Conservation (phyloP, 2,329 filamentous ascomycete species). For the Pseudocercospora macadamiae region DNA sequence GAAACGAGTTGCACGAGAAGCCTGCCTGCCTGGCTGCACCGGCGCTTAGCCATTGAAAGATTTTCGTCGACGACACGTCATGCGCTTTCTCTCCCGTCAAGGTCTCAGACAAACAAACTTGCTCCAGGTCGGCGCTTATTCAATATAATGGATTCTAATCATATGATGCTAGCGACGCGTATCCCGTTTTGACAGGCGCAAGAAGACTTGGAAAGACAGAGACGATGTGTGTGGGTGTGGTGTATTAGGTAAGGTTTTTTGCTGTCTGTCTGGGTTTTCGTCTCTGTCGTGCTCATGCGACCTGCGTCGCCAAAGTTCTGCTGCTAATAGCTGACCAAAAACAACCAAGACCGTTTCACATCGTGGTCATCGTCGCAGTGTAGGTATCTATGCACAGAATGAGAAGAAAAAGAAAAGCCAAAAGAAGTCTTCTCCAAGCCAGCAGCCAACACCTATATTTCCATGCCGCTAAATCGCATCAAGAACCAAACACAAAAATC, state of each 20-base stretch:
- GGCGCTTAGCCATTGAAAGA: conserved; percentile 2
- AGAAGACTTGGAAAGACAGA: neutral
- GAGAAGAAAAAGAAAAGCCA: neutral
- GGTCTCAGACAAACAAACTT: neutral
- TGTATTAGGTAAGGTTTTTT: neutral
- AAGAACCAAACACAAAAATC: neutral
- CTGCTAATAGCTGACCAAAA: neutral
- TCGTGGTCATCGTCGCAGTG: neutral
- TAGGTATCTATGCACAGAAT: conserved; percentile 20
- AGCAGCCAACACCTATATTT: neutral
- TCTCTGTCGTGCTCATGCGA: neutral
- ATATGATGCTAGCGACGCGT: too few species aligned
- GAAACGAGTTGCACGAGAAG: conserved; percentile 2
- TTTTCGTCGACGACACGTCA: neutral
- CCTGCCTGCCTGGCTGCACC: conserved; percentile 1
- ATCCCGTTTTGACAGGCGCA: too few species aligned
- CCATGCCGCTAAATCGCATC: conserved; percentile 12
- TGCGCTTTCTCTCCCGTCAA: neutral
- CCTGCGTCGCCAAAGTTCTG: neutral
- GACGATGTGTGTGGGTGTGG: neutral
- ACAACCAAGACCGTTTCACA: conserved; percentile 3
- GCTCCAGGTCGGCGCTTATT: neutral
- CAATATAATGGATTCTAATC: neutral
- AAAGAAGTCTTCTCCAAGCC: neutral
- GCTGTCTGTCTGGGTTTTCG: neutral